phyloP scores from a whole-genome alignment of 495 filamentous ascomycete genomes.

The Penicillium cosmopolitanum region DNA sequence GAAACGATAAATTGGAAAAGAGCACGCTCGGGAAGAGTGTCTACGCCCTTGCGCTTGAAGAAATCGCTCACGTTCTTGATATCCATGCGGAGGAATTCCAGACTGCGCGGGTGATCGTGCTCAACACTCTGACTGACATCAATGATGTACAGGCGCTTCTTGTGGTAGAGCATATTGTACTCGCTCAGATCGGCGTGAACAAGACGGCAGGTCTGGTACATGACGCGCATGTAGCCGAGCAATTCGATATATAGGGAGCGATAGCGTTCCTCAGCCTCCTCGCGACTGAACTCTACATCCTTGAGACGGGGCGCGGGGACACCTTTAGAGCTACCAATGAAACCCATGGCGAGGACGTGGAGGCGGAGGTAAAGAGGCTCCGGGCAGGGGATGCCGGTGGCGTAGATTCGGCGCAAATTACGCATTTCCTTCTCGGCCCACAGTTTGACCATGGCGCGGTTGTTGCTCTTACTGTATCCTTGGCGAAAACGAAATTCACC shows the following conservation, averaged over 20 bases:
- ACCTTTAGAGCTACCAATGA: slow-evolving; percentile 85
- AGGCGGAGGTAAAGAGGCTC: slow-evolving; percentile 85
- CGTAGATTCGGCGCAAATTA: slow-evolving; percentile 81
- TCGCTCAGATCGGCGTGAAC: slow-evolving; percentile 97
- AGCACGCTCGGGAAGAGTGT: slow-evolving; percentile 70
- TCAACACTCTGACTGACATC: slow-evolving; percentile 97
- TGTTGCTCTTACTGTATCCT: slow-evolving; percentile 90
- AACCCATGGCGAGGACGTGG: slow-evolving; percentile 92
- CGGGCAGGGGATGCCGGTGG: slow-evolving; percentile 85
- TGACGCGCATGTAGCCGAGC: slow-evolving; percentile 82
- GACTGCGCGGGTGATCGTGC: slow-evolving; percentile 87
- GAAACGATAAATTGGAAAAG: slow-evolving; percentile 80
- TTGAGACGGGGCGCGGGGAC: slow-evolving; percentile 82
- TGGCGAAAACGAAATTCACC: slow-evolving; percentile 84
- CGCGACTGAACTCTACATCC: slow-evolving; percentile 66
- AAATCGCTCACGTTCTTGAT: slow-evolving; percentile 95
- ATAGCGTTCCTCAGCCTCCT: slow-evolving; percentile 66
- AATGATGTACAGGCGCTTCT: slow-evolving; percentile 84
- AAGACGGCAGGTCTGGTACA: slow-evolving; percentile 87
- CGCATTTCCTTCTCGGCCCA: slow-evolving; percentile 99
- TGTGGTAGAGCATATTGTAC: slow-evolving; percentile 93
- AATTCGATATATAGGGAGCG: slow-evolving; percentile 78
- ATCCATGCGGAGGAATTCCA: slow-evolving; percentile 95
- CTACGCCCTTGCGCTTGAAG: slow-evolving; percentile 82
- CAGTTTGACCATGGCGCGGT: slow-evolving; percentile 92